Base-by-base conservation (phyloP, 2,329 filamentous ascomycete species). In the Geosmithia putterillii region DNA sequence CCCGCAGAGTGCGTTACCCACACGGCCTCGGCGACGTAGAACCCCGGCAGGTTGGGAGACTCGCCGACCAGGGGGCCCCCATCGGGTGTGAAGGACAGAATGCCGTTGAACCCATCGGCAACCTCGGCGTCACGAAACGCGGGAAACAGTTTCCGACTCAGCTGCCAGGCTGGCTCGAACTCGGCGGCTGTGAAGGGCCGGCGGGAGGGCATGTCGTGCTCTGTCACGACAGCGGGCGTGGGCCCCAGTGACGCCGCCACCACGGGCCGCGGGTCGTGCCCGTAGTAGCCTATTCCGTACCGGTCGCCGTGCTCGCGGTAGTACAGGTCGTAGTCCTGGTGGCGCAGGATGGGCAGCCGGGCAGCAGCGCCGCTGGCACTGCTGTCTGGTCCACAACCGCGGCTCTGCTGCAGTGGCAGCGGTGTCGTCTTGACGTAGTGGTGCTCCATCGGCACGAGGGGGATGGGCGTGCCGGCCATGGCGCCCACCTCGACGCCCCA, bases 1-100 rank as follows among this genome's bases (percentile, higher is more conserved):
- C 77, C 77, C 0, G 75, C 76, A 0, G 76, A 80, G 48, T 81
- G 77, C 17, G 77, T 81, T 1, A 81, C 77, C 77, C 77, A 81
- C 0, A 81, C 75, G 5, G 77, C 77, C 50, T 81, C 77, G 0
- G 77, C 77, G 1, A 81, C 74, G 49, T 68, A 80, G 57, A 81
- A 81, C 12, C 74, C 74, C 39, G 79, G 72, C 0, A 81, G 56
- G 14, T 66, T 67, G 7, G 77, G 75, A 1, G 74, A 65, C 50
- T 73, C 67, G 3, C 77, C 77, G 2, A 81, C 63, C 0, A 81
- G 63, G 0, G 77, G 72, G 0, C 74, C 75, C 1, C 77, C 76
- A 42, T 81, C 77, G 0, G 77, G 77, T 0, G 77, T 81, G 52
- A 81, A 81, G 0, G 77, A 81, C 56, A 81, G 76, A 50, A 81